Base-by-base conservation (phyloP, 129 eudicot genomes). In the Sambucus nigra region DNA sequence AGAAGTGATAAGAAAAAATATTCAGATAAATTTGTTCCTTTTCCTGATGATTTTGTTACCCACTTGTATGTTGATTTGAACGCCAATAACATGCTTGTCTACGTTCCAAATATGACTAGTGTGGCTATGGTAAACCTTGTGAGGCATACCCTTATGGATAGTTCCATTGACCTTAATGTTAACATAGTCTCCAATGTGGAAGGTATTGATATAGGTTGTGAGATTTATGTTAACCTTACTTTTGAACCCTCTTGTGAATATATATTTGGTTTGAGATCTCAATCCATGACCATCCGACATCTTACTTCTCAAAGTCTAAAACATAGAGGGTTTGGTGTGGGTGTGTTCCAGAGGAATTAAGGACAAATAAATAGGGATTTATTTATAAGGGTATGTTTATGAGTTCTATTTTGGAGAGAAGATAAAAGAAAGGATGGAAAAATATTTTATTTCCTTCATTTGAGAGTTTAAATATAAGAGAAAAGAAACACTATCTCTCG, bases 221-320 rank as follows among this genome's bases (percentile, higher is more conserved):
- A 76, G 42, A 15, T 50, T 74, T 49, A 78, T 81, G 2, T 63
- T 66, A 15, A 80, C 89, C 67, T 77, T 73, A 76, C 67, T 73
- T 57, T 81, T 69, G 76, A 81, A 81, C 0, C 69, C 64, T 7
- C 88, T 47, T 0, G 77, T 18, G 76, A 81, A 81, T 42, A 39
- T 6, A 35, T 81, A 83, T 29, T 84, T 33, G 0, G 89, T 81
- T 22, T 84, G 61, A 12, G 89, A 46, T 47, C 89, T 59, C 23
- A 73, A 25, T 5, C 91, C 91, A 55, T 81, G 91, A 0, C 84
- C 81, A 8, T 83, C 89, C 57, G 89, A 84, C 89, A 81, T 81
- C n/a, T n/a, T n/a, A n/a, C n/a, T n/a, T n/a, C n/a, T n/a, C n/a
- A n/a, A n/a, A n/a, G n/a, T n/a, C n/a, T n/a, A n/a, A n/a, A n/a